A percentile compares a stretch with the other conserved stretches of the same genome.
phyloP scores from a whole-genome alignment of 805 yeast genomes.

The Wickerhamomyces sydowiorum region DNA sequence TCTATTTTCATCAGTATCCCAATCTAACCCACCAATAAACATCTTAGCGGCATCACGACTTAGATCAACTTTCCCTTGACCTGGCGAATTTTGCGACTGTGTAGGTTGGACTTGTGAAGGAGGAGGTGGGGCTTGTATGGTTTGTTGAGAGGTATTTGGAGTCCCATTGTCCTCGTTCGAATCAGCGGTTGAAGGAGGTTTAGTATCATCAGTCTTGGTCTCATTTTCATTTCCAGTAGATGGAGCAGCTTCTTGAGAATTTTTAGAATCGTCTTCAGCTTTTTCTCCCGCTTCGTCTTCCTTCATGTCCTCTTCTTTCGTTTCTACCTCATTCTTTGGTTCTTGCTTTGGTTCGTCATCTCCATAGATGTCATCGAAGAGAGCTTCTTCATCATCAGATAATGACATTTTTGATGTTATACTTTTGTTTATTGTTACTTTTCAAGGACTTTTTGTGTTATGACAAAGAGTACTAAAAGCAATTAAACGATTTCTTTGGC shows the following conservation, averaged over 20 bases:
- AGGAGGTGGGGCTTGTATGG: background rate
- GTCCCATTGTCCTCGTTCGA: no score
- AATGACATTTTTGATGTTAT: slow-evolving; percentile 41
- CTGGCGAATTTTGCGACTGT: no score
- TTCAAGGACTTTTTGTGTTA: background rate
- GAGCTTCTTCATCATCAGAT: slow-evolving; percentile 89
- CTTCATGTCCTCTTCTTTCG: slow-evolving; percentile 22
- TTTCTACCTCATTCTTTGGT: slow-evolving; percentile 19
- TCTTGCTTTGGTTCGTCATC: slow-evolving; percentile 21
- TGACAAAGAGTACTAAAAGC: no score
- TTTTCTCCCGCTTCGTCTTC: slow-evolving; percentile 3
- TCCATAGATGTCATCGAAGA: slow-evolving; percentile 84
- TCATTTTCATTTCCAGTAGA: slow-evolving; percentile 1
- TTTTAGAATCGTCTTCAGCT: background rate
- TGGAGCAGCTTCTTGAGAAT: background rate
- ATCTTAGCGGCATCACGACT: slow-evolving; percentile 79
- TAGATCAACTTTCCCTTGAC: slow-evolving; percentile 38
- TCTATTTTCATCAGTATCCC: slow-evolving; percentile 95
- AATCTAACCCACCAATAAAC: slow-evolving; percentile 95
- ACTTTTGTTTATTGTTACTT: no score
- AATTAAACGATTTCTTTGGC: no score
- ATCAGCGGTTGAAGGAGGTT: slow-evolving; percentile 18
- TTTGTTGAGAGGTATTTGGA: background rate
- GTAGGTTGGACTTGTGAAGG: slow-evolving; percentile 10
- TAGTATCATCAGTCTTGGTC: slow-evolving; percentile 2